Conservation (phyloP, 176 grass and related monocot species). For the Oryza punctata region DNA sequence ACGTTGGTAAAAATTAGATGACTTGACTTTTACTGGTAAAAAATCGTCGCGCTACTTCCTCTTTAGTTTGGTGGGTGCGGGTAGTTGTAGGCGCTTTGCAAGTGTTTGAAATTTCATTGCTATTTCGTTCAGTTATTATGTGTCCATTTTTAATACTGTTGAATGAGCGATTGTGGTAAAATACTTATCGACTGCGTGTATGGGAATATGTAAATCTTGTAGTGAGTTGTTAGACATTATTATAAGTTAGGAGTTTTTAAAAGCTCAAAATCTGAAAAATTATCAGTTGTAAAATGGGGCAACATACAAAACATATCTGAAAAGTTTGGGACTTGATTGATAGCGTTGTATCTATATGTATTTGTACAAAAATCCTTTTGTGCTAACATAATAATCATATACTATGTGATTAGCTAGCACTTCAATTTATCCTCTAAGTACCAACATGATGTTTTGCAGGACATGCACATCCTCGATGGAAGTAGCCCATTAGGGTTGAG, state of each 20-base stretch:
- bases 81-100: not conserved
- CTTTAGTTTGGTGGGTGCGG: too few relatives aligned
- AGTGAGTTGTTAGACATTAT: not conserved
- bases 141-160: not conserved
- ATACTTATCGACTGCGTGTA: not conserved
- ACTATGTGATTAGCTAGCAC: not conserved
- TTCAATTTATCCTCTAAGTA: not conserved
- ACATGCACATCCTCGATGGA: constrained; percentile 53
- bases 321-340: not conserved
- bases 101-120: not conserved
- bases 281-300: not conserved
- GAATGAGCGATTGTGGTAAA: not conserved
- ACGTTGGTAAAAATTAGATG: too few relatives aligned
- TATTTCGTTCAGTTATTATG: not conserved
- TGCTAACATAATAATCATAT: not conserved
- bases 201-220: not conserved
- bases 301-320: not conserved
- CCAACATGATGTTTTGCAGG: constrained; percentile 42
- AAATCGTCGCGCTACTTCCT: not conserved
- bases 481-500: constrained; percentile 69
- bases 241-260: not conserved
- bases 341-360: not conserved
- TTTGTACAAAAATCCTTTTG: not conserved
- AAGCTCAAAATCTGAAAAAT: not conserved
- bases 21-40: too few relatives aligned